A percentile compares a stretch with the other conserved stretches of the same genome.
These are phyloP conservation scores for Afroboletus lepidellus DNA, from an alignment of 1,284 basidiomycete genomes.

Conservation along the genomic window DNA sequence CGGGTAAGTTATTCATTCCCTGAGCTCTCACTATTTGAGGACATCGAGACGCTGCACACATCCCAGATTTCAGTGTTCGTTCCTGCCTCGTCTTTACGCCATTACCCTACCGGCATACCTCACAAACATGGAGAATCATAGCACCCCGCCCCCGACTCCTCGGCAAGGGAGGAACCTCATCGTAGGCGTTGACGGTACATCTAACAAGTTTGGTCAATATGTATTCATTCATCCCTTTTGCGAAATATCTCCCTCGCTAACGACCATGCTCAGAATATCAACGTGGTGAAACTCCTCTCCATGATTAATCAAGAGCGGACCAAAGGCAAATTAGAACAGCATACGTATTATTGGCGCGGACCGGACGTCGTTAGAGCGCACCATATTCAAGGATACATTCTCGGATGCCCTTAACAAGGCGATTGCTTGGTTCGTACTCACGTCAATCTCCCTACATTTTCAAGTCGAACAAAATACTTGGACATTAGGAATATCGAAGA, in stretches of 20 bases:
- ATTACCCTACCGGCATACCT: too few species aligned
- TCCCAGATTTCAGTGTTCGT: too few species aligned
- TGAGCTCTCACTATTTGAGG: too few species aligned
- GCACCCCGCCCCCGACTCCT: too few species aligned
- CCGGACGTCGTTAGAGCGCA: constrained; percentile 24
- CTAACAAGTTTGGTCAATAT: constrained; percentile 37
- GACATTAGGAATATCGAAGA: constrained; percentile 7
- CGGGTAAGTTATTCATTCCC: too few species aligned
- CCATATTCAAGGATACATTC: constrained; percentile 14
- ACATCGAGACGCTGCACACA: too few species aligned
- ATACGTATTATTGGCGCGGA: constrained; percentile 41
- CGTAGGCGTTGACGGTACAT: constrained; percentile 37
- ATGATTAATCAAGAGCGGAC: too few species aligned
- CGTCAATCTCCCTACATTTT: too few species aligned
- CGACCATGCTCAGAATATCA: constrained; percentile 2
- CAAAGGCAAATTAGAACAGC: constrained; percentile 27
- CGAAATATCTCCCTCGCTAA: too few species aligned
- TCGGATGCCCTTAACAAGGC: constrained; percentile 25
- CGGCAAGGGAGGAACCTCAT: constrained; percentile 38
- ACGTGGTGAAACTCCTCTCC: constrained; percentile 23
- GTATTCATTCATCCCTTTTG: not conserved
- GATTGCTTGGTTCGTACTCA: constrained; percentile 11
- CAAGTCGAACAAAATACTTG: too few species aligned
- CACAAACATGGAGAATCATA: too few species aligned
- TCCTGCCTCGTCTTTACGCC: too few species aligned